phyloP scores from a whole-genome alignment of 495 filamentous ascomycete species.

The Tetracladium marchalianum region DNA sequence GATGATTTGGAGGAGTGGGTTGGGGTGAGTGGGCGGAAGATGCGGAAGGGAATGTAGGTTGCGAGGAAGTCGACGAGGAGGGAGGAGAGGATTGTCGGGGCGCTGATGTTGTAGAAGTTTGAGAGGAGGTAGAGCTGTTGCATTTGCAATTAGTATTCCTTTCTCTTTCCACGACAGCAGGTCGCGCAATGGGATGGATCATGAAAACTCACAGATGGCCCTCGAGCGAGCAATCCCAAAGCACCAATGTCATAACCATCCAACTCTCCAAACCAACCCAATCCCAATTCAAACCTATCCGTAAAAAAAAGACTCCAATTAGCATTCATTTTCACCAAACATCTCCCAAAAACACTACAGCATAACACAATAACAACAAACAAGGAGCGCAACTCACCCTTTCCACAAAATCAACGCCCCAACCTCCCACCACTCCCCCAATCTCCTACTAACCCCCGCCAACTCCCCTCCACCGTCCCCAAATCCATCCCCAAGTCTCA shows the following conservation, averaged over 20 bases:
- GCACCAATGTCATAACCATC: conserved; percentile 64
- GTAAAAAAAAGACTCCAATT: conserved; percentile 6
- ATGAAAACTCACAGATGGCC: conserved; percentile 46
- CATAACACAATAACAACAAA: background rate
- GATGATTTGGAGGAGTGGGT: conserved; percentile 44
- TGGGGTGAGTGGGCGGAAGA: conserved; percentile 53
- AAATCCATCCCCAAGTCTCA: too few relatives aligned
- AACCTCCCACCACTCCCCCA: conserved; percentile 53
- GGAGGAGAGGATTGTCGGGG: conserved; percentile 40
- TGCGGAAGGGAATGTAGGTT: conserved; percentile 56
- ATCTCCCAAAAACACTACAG: background rate
- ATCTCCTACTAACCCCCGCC: conserved; percentile 46
- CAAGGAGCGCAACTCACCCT: conserved; percentile 29
- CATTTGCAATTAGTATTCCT: background rate
- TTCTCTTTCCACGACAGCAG: background rate
- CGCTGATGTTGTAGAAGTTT: conserved; percentile 61
- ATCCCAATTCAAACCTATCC: conserved; percentile 49
- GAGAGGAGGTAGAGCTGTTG: conserved; percentile 40
- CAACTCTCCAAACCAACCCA: conserved; percentile 61
- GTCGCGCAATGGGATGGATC: background rate
- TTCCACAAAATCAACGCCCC: conserved; percentile 53
- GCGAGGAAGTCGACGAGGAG: conserved; percentile 56
- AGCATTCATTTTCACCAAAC: background rate
- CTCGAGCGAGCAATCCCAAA: conserved; percentile 57
- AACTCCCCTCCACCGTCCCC: conserved; percentile 43